Evolutionary conservation across 148 eudicot genomes (phyloP), one percentile per base, ranked within the genome.

Genomic region (Fagopyrum esculentum): DNA sequence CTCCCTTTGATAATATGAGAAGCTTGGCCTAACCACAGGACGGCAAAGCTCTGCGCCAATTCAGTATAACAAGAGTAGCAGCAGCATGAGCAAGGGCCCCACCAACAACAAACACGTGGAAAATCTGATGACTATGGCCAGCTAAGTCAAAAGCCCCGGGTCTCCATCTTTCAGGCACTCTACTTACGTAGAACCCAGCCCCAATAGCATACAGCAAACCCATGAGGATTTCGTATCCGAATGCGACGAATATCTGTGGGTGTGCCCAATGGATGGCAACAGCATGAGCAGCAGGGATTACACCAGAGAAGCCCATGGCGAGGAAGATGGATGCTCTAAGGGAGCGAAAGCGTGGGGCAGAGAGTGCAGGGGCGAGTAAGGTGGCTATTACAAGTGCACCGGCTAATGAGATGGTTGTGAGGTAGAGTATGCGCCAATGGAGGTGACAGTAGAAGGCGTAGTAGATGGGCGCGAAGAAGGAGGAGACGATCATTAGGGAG

Each of bases 101-200:
- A 6, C 79, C 94, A 5, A 91, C 94, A 5, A 93, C 98, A 69
- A 93, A 89, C 22, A 88, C 85, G 72, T 93, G 98, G 75, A 93
- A 93, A 2, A 93, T 93, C 88, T 93, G 97, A 78, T 93, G 98
- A 73, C 95, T 93, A 19, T 91, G 97, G 9, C 98, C 98, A 0
- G 90, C 92, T 60, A 91, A 83, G 77, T 93, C 98, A 76, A 91
- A 93, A 0, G 83, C 84, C 26, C 97, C 98, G 0, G 98, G 97
- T 74, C 79, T 91, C 97, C 97, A 91, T 50, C 91, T 79, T 75
- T 93, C 98, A 0, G 98, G 98, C 9, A 93, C 69, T 77, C 98
- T 77, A 12, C 84, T 87, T 7, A 91, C 85, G 19, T 93, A 93
- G 73, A 93, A 88, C 26, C 79, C 85, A 0, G 84, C 98, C 73